Evolutionary conservation across 495 filamentous ascomycete genomes (phyloP), one percentile per base, ranked within the genome.

Genomic region (Entonaema liquescens): DNA sequence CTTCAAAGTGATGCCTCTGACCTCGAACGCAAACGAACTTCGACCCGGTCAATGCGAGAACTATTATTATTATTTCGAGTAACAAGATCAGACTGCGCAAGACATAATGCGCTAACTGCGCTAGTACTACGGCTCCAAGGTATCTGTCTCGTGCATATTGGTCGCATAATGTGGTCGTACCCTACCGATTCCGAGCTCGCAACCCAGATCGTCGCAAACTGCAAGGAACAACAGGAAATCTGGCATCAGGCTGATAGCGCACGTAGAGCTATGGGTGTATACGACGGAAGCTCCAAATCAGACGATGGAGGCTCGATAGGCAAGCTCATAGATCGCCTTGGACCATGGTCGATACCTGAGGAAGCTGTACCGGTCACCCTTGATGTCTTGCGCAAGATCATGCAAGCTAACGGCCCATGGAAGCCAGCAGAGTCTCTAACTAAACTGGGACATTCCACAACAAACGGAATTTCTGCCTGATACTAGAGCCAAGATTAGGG

Each of bases 271-370:
- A 62, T 77, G 50, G 76, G 70, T 12, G 59, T 66, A 15, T 76
- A 53, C 38, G 74, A 74, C 33, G 71, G 67, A 9, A 63, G 58
- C 35, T 40, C 67, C 7, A 69, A 67, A 29, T 72, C 74, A 4
- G 69, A 68, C 1, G 75, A 76, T 8, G 76, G 73, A 2, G 73
- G 73, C 26, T 56, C 64, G 13, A 55, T 76, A 47, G 74, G 73
- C 38, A 77, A 73, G 55, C 73, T 77, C 23, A 76, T 77, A 33
- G 76, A 77, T 36, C 68, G 74, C 64, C 62, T 77, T 19, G 76
- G 76, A 17, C 76, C 76, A 15, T 77, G 76, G 76, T 68, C 71
- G 26, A 76, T 58, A 33, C 65, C 74, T 1, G 74, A 77, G 28
- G 76, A 77, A 56, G 62, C 62, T 21, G 67, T 76, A 67, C 70